A percentile compares a stretch with the other conserved stretches of the same genome.
Conservation (phyloP, 2,329 filamentous ascomycete species). For the Colletotrichum sp. region DNA sequence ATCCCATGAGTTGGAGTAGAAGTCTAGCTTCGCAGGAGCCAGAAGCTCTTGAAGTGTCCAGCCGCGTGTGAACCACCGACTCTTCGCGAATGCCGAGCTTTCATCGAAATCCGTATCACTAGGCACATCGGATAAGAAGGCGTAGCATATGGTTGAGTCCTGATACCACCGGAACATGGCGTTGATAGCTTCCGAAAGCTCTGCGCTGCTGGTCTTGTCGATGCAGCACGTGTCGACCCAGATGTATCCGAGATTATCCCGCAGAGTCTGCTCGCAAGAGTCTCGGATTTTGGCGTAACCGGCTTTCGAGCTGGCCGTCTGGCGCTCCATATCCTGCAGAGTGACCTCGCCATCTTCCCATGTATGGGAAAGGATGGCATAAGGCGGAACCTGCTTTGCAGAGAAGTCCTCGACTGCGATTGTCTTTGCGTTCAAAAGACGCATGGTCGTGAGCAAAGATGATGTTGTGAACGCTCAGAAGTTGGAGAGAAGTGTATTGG, state of each 20-base stretch:
- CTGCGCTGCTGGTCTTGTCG: constrained; percentile 14
- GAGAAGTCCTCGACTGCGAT: constrained; percentile 25
- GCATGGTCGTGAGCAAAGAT: constrained; percentile 20
- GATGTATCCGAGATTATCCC: background rate
- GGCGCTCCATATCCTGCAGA: constrained; percentile 26
- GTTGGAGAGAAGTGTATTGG: no score
- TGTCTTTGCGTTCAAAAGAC: constrained; percentile 28
- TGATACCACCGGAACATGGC: constrained; percentile 15
- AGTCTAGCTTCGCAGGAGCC: constrained; percentile 23
- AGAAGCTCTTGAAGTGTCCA: constrained; percentile 30
- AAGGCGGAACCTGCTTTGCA: constrained; percentile 19
- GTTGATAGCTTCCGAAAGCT: constrained; percentile 13
- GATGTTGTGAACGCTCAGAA: no score
- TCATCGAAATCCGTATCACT: background rate
- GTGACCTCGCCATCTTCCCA: constrained; percentile 35
- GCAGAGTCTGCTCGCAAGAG: constrained; percentile 20
- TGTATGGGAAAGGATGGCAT: constrained; percentile 41
- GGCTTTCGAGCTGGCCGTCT: background rate
- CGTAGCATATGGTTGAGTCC: background rate
- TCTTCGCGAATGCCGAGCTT: background rate
- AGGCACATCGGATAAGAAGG: constrained; percentile 5
- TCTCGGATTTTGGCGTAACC: constrained; percentile 28
- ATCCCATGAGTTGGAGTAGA: constrained; percentile 4
- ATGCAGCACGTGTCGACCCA: constrained; percentile 24
- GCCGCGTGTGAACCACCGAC: constrained; percentile 1